Conservation (phyloP, 1,139 yeast species). For the Kurtzmaniella quercitrusa region DNA sequence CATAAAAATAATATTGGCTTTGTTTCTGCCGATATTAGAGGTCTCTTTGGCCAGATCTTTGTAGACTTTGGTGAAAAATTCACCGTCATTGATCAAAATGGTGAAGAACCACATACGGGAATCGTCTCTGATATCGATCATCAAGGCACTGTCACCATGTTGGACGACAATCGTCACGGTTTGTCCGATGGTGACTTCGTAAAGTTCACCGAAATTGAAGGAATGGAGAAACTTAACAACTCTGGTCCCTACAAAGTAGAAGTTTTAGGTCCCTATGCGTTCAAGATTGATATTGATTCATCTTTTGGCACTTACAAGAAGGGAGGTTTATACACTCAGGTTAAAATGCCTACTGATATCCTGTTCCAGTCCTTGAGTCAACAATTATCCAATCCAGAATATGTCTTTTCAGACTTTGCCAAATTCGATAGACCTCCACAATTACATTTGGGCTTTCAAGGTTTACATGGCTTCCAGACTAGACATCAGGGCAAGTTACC, state of each 20-base stretch:
- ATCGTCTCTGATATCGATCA: slow-evolving; percentile 82
- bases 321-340: slow-evolving; percentile 92
- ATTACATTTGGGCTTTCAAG: slow-evolving; percentile 88
- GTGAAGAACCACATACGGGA: slow-evolving; percentile 88
- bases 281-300: slow-evolving; percentile 58
- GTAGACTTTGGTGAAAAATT: slow-evolving; percentile 86
- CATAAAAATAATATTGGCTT: slow-evolving; percentile 73
- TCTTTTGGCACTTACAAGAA: slow-evolving; percentile 60
- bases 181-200: slow-evolving; percentile 89
- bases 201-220: slow-evolving; percentile 82
- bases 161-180: slow-evolving; percentile 91
- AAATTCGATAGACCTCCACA: slow-evolving; percentile 90
- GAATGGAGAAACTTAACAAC: slow-evolving; percentile 62
- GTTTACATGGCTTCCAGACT: slow-evolving; percentile 68
- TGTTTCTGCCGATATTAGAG: slow-evolving; percentile 77
- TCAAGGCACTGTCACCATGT: slow-evolving; percentile 89
- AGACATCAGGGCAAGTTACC: slow-evolving; percentile 68
- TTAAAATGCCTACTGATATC: slow-evolving; percentile 69
- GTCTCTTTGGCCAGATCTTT: slow-evolving; percentile 83
- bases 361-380: slow-evolving; percentile 60
- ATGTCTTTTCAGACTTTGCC: slow-evolving; percentile 79
- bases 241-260: slow-evolving; percentile 71
- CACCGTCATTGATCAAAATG: slow-evolving; percentile 78
- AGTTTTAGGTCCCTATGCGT: slow-evolving; percentile 92
- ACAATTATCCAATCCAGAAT: slow-evolving; percentile 77